These are phyloP conservation scores for Fagus sylvatica DNA, from an alignment of 306 rosid species.

Conservation along the genomic window DNA sequence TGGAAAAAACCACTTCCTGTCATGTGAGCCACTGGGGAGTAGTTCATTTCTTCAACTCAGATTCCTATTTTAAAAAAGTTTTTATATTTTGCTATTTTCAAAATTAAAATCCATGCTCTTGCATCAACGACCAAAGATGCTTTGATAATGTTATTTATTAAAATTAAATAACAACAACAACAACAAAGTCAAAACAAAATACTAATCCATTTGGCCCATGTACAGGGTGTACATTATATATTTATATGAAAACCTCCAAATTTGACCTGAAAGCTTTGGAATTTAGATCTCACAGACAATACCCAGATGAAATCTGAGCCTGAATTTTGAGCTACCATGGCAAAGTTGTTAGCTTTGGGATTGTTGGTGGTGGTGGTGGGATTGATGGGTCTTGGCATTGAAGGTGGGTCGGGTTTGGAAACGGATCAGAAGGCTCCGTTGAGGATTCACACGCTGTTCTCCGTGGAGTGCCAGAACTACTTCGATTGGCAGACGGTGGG, in stretches of 20 bases:
- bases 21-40: conserved; percentile 1
- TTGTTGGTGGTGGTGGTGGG: conserved; percentile 22
- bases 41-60: neutral
- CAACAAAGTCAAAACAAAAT: neutral
- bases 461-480: conserved; percentile 97
- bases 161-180: neutral
- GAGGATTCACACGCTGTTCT: conserved; percentile 90
- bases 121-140: neutral
- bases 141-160: neutral
- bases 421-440: conserved; percentile 50
- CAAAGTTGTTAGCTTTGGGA: conserved; percentile 32
- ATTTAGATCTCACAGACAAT: conserved; percentile 43
- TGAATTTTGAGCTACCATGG: conserved; percentile 52
- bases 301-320: conserved; percentile 52
- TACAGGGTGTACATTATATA: neutral
- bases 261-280: conserved; percentile 59
- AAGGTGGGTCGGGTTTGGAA: conserved; percentile 28
- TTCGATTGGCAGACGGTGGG: conserved; percentile 99
- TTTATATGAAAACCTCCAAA: conserved; percentile 1
- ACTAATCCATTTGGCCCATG: neutral
- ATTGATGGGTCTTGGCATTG: conserved; percentile 33
- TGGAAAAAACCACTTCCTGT: neutral
- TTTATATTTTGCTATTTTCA: too few relatives aligned
- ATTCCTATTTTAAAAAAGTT: neutral
- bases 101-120: neutral